Evolutionary conservation across 2,329 filamentous ascomycete species (phyloP), one percentile per base, ranked within the genome.

Genomic region (Beauveria bassiana): DNA sequence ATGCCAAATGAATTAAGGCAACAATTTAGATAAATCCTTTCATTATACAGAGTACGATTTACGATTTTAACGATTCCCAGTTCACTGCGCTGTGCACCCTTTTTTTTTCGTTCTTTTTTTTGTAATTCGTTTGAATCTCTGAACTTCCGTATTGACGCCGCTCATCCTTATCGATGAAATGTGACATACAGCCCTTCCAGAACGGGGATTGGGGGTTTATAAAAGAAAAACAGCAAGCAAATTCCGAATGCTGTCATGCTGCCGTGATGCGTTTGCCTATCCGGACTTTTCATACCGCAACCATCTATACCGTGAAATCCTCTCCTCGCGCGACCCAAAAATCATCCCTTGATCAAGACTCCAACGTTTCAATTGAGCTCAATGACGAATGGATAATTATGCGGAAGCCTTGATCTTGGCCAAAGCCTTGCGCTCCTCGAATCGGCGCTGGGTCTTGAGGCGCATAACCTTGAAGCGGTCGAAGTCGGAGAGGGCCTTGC

Each of bases 391-490:
- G 76, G 65, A 68, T 66, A 67, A 73, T 76, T 89, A 91, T 78
- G 89, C 88, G 72, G 88, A 81, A 73, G 89, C 88, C 84, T 89
- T 90, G 81, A 96, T 83, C 87, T 96, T 96, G 77, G 92, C 91
- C 77, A 96, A 85, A 74, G 91, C 88, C 89, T 97, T 98, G 82
- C 89, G 89, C 81, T 96, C 89, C 86, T 97, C 93, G 83, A 96
- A 98, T 78, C 93, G 90, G 79, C 93, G 91, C 89, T 97, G 93
- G 88, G 99, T 99, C 89, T 93, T 96, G 82, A 98, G 85, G 81
- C 93, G 89, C 87, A 98, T 85, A 74, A 98, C 95, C 90, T 99
- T 97, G 91, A 98, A 99, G 79, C 95, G 89, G 85, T 99, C 95
- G 77, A 99, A 99, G 86, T 99, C 95, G 81, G 88, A 96, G 70